Base-by-base conservation (phyloP, 2,329 filamentous ascomycete genomes). In the Alternaria novae-zelandiae region DNA sequence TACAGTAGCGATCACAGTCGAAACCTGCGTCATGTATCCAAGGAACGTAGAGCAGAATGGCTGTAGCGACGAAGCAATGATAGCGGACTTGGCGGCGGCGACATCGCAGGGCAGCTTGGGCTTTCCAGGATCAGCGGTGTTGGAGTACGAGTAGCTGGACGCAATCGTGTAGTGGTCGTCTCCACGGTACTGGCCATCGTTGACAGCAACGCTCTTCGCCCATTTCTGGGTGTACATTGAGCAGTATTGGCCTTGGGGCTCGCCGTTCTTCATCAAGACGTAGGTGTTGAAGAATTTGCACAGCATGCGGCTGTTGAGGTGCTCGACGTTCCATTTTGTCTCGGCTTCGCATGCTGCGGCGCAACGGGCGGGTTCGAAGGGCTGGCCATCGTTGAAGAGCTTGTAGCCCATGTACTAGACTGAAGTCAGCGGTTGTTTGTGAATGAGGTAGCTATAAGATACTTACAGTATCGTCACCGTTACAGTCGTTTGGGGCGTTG, bases 101-200 rank as follows among this genome's bases (percentile, higher is more conserved):
- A 54, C 50, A 54, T 54, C 30, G 30, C 50, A 54, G 4, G 50
- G 30, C 0, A 54, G 50, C 32, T 54, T 54, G 2, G 50, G 30
- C 32, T 41, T 54, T 36, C 50, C 50, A 43, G 50, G 50, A 0
- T 54, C 32, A 2, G 54, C 45, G 7, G 43, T 46, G 25, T 56
- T 56, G 41, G 25, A 30, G 25, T 28, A 56, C 9, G 43, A 45
- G 25, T 46, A 46, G 23, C 41, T 45, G 26, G 23, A 45, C 4
- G 43, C 25, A 17, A 56, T 56, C 3, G 54, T 56, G 54, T 56
- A 56, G 41, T 56, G 54, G 54, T 56, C 54, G 9, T 56, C 54
- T 9, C 54, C 54, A 32, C 43, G 41, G 36, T 43, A 56, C 17
- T 46, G 41, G 12, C 54, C 54, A 21, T 56, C 25, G n/a, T 56